Conservation (phyloP, 2,329 filamentous ascomycete genomes). For the Scolecobasidium constrictum region DNA sequence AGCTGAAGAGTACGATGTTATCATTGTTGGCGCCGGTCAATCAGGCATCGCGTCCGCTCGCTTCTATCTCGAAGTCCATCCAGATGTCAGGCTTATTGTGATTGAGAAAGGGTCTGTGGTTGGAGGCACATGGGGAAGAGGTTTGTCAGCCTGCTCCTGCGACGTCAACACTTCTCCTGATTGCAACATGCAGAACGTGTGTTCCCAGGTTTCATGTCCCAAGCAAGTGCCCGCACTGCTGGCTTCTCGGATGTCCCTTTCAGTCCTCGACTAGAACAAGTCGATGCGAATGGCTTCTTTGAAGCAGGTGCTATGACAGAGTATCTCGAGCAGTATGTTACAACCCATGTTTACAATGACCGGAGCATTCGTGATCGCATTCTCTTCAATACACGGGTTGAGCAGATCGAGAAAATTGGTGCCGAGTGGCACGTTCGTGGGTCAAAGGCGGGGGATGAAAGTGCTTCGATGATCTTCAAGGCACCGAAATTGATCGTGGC, state of each 20-base stretch:
- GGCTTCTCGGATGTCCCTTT: not conserved
- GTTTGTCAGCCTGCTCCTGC: not conserved
- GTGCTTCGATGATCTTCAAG: too few species aligned
- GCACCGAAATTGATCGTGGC: conserved; percentile 18
- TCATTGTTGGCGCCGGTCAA: too few species aligned
- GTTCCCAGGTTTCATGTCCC: not conserved
- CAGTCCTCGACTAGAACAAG: not conserved
- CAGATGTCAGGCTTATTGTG: not conserved
- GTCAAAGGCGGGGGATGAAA: too few species aligned
- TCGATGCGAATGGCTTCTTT: not conserved
- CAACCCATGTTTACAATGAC: not conserved
- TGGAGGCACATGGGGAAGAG: not conserved
- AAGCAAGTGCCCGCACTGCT: not conserved
- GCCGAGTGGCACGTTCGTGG: too few species aligned
- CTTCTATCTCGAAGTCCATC: not conserved
- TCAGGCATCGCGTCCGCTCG: not conserved
- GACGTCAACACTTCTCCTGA: too few species aligned
- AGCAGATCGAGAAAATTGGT: conserved; percentile 7
- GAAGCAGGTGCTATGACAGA: not conserved
- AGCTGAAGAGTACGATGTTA: too few species aligned
- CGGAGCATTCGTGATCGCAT: not conserved
- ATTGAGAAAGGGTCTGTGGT: not conserved
- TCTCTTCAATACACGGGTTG: not conserved
- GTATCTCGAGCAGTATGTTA: conserved; percentile 1
- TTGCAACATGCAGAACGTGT: not conserved